phyloP scores from a whole-genome alignment of 139 green algal species.

The Chlamydomonas schloesseri region DNA sequence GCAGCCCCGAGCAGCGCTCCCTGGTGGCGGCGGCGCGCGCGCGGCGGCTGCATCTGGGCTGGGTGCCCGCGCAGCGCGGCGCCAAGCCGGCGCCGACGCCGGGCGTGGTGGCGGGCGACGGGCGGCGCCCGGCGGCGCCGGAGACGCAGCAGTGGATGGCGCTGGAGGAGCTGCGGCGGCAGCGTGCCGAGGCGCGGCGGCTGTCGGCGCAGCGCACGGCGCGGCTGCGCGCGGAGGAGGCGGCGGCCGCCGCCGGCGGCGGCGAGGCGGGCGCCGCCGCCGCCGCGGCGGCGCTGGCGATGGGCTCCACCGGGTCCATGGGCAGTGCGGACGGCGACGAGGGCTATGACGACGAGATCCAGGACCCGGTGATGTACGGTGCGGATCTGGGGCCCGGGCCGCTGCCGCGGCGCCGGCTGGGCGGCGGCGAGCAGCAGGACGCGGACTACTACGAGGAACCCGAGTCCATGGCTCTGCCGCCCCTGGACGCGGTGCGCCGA shows the following conservation, averaged over 20 bases:
- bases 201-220: not conserved
- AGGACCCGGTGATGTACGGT: not conserved
- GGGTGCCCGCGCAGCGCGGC: not conserved
- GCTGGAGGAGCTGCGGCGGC: constrained; percentile 1
- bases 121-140: not conserved
- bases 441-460: not conserved
- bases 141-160: constrained; percentile 33
- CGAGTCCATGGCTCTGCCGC: not conserved
- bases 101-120: not conserved
- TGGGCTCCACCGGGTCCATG: no score
- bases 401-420: not conserved
- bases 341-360: not conserved
- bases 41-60: constrained; percentile 23
- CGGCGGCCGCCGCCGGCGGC: not conserved
- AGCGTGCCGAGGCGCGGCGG: constrained; percentile 17
- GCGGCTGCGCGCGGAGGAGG: not conserved
- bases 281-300: not conserved
- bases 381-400: no score
- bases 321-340: not conserved
- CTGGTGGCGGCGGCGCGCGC: constrained; percentile 11
- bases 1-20: not conserved
- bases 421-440: not conserved
- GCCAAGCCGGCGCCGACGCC: constrained; percentile 11
- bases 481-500: not conserved
- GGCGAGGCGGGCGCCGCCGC: not conserved